phyloP scores from a whole-genome alignment of 768 basidiomycete species.

The Lactarius psammicola region DNA sequence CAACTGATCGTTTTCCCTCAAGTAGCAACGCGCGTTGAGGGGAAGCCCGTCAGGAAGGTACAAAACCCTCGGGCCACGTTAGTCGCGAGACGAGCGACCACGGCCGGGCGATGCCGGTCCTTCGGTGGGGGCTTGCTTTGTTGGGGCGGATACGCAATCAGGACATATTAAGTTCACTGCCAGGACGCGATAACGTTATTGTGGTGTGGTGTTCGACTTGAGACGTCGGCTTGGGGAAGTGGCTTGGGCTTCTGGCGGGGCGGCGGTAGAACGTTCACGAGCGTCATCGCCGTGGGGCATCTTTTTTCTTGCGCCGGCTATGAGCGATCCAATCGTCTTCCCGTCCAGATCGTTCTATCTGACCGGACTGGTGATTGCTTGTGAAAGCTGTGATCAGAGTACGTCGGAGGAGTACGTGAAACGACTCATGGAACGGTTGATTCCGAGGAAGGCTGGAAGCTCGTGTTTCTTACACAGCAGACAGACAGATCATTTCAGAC shows the following conservation, averaged over 20 bases:
- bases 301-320: slow-evolving; percentile 5
- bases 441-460: slow-evolving; percentile 23
- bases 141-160: slow-evolving; percentile 22
- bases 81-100: background rate
- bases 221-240: slow-evolving; percentile 13
- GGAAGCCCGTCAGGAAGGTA: background rate
- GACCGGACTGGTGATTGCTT: slow-evolving; percentile 1
- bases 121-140: slow-evolving; percentile 8
- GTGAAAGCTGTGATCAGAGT: slow-evolving; percentile 2
- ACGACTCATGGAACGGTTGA: slow-evolving; percentile 4
- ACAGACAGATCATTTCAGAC: slow-evolving; percentile 16
- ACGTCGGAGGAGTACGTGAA: background rate
- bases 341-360: slow-evolving; percentile 4
- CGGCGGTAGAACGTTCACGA: slow-evolving; percentile 27
- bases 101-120: slow-evolving; percentile 24
- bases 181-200: slow-evolving; percentile 27
- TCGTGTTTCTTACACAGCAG: slow-evolving; percentile 20
- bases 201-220: slow-evolving; percentile 20
- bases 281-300: background rate
- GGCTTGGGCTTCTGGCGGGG: slow-evolving; percentile 25
- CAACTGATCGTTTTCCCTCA: background rate
- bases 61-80: slow-evolving; percentile 1
- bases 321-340: slow-evolving; percentile 11
- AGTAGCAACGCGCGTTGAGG: slow-evolving; percentile 3
- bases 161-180: slow-evolving; percentile 26